Base-by-base conservation (phyloP, 305 asterid genomes). In the Ilex paraguariensis region DNA sequence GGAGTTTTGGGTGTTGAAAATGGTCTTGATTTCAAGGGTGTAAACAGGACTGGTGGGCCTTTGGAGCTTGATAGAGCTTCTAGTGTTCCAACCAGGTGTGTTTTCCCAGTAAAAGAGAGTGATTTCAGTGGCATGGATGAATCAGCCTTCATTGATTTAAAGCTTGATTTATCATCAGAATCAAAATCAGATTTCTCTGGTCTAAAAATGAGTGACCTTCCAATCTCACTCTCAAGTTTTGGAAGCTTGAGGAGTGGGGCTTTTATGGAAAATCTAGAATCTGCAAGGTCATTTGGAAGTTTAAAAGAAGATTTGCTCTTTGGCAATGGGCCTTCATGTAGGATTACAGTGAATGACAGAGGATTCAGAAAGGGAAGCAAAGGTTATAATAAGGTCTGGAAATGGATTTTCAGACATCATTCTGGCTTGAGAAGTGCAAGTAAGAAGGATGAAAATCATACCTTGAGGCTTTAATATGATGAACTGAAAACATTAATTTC, bases 101-200 rank as follows among this genome's bases (percentile, higher is more conserved):
- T 70, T 62, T 77, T 81, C 21, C 87, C 71, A 58, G 84, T 72
- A 3, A 82, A 63, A 71, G 96, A 90, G 60, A 84, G 89, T 60
- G 96, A 86, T 61, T 86, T 86, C 59, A 76, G 61, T 44, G 80
- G 77, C 6, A 85, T 90, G 90, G 95, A 91, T 61, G 96, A 88
- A 56, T 85, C 96, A 5, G 88, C 82, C 48, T 88, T 86, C 72
- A 88, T 91, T 59, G 97, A 91, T 63, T 67, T 91, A 51, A 88
- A 87, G 71, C 85, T 91, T 21, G 95, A 88, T 69, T 79, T 77
- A 46, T 75, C 73, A 63, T 66, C 80, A 14, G 87, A 82, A 9
- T 56, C 73, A 54, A 85, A 63, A 63, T 55, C 64, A 3, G 85
- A 81, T 45, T 61, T 58, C 15, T 58, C 57, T 58, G 67, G 63